Conservation (phyloP, 2,329 filamentous ascomycete genomes). For the Penicillium sp. region DNA sequence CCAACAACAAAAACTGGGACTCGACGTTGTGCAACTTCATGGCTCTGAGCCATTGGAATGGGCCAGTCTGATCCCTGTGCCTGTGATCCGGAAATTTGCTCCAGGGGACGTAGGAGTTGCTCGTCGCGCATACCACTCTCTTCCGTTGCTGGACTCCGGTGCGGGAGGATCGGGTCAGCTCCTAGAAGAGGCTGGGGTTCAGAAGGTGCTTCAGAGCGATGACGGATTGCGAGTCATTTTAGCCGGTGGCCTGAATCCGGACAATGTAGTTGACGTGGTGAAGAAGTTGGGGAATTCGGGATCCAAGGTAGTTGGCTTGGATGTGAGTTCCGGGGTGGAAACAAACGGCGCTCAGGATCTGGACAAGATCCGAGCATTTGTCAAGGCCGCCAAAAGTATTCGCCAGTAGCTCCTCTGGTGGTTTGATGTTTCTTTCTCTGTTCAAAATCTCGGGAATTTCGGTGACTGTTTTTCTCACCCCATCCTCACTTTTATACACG, state of each 20-base stretch:
- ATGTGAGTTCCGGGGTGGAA: constrained; percentile 94
- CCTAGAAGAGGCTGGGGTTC: constrained; percentile 69
- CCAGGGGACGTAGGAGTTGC: constrained; percentile 71
- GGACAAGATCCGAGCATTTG: constrained; percentile 75
- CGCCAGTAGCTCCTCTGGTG: constrained; percentile 25
- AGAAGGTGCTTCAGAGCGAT: constrained; percentile 63
- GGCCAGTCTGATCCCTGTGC: constrained; percentile 83
- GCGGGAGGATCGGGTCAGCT: constrained; percentile 76
- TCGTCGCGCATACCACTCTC: constrained; percentile 72
- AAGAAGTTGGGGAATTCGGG: constrained; percentile 59
- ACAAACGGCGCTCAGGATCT: constrained; percentile 75
- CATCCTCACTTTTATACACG: no score
- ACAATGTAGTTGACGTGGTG: constrained; percentile 71
- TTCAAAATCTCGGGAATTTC: no score
- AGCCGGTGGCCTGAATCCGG: constrained; percentile 77
- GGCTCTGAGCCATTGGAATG: constrained; percentile 91
- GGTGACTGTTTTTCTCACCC: constrained; percentile 14
- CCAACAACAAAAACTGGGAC: constrained; percentile 68
- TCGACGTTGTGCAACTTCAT: constrained; percentile 91
- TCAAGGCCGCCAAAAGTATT: constrained; percentile 66
- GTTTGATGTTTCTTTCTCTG: no score
- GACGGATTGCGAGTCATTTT: constrained; percentile 70
- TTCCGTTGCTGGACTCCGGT: constrained; percentile 84
- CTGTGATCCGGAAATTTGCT: constrained; percentile 82
- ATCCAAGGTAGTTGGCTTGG: constrained; percentile 72